Evolutionary conservation across 768 basidiomycete genomes (phyloP).

Genomic region (Leucocoprinus sp.): DNA sequence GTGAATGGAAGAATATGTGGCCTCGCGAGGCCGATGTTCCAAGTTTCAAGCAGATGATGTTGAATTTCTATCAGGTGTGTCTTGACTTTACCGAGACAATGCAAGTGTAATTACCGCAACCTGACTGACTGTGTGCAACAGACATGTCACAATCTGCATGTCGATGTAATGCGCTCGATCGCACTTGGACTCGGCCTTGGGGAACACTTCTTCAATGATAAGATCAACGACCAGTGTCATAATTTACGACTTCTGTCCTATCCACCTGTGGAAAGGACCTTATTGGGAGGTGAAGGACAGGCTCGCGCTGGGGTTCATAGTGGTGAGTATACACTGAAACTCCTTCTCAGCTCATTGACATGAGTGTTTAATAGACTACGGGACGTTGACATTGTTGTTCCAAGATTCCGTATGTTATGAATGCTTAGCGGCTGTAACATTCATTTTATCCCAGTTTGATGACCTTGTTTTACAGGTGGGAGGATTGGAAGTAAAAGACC

Average conservation of each 20-base stretch:
- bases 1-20: slow-evolving; percentile 75
- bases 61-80: slow-evolving; percentile 63
- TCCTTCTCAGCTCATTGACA: background rate
- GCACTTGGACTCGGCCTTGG: slow-evolving; percentile 71
- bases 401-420: slow-evolving; percentile 51
- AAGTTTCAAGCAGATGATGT: slow-evolving; percentile 63
- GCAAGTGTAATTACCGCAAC: background rate
- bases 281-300: slow-evolving; percentile 57
- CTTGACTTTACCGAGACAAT: background rate
- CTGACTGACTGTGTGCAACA: slow-evolving; percentile 20
- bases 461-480: slow-evolving; percentile 43
- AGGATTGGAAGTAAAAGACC: slow-evolving; percentile 76
- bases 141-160: slow-evolving; percentile 72
- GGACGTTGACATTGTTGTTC: slow-evolving; percentile 74
- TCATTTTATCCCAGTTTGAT: background rate
- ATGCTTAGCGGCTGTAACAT: background rate
- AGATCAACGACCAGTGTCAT: slow-evolving; percentile 70
- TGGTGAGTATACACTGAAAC: slow-evolving; percentile 28
- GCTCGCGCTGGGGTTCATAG: slow-evolving; percentile 81
- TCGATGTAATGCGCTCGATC: slow-evolving; percentile 75
- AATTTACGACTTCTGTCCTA: slow-evolving; percentile 78
- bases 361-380: slow-evolving; percentile 46
- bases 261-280: slow-evolving; percentile 57
- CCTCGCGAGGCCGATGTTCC: slow-evolving; percentile 56
- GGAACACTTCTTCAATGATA: slow-evolving; percentile 68